Percentiles rank a stretch among this genome's conserved stretches.
These are phyloP conservation scores for Candida coquimbonensis DNA, from an alignment of 805 yeast species.

Conservation along the genomic window DNA sequence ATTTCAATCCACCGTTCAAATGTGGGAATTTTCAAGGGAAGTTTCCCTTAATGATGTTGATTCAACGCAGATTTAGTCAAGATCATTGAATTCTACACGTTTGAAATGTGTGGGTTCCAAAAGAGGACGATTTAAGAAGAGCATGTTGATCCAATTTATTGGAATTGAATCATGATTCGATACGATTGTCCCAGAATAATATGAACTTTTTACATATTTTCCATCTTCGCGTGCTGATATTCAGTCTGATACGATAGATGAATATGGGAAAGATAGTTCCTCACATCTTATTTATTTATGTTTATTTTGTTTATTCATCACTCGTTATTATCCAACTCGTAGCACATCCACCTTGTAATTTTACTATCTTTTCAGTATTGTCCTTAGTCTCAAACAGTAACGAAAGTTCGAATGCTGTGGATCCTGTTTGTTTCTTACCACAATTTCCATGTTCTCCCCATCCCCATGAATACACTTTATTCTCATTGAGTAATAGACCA, in stretches of 20 bases:
- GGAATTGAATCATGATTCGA: slow-evolving; percentile 31
- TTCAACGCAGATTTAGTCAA: background rate
- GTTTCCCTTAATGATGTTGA: background rate
- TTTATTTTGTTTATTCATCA: slow-evolving; percentile 1
- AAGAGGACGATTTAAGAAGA: slow-evolving; percentile 14
- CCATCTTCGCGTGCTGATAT: slow-evolving; percentile 46
- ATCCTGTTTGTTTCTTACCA: slow-evolving; percentile 33
- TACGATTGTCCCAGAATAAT: slow-evolving; percentile 56
- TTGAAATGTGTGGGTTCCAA: background rate
- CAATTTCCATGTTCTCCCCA: slow-evolving; percentile 99
- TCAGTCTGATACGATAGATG: slow-evolving; percentile 43
- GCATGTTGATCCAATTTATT: slow-evolving; percentile 5
- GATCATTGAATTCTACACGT: background rate
- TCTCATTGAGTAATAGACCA: slow-evolving; percentile 39
- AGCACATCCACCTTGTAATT: slow-evolving; percentile 59
- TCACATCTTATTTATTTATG: slow-evolving; percentile 38
- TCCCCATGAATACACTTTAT: slow-evolving; percentile 72
- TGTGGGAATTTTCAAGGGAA: too few species aligned
- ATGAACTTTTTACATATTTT: slow-evolving; percentile 69
- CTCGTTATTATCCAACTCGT: slow-evolving; percentile 50
- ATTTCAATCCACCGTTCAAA: background rate
- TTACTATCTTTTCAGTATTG: slow-evolving; percentile 24
- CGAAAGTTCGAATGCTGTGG: slow-evolving; percentile 28
- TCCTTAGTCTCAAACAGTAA: slow-evolving; percentile 26
- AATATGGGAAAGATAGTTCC: slow-evolving; percentile 75